Base-by-base conservation (phyloP, 176 grass and related monocot genomes). In the Bromus sterilis region DNA sequence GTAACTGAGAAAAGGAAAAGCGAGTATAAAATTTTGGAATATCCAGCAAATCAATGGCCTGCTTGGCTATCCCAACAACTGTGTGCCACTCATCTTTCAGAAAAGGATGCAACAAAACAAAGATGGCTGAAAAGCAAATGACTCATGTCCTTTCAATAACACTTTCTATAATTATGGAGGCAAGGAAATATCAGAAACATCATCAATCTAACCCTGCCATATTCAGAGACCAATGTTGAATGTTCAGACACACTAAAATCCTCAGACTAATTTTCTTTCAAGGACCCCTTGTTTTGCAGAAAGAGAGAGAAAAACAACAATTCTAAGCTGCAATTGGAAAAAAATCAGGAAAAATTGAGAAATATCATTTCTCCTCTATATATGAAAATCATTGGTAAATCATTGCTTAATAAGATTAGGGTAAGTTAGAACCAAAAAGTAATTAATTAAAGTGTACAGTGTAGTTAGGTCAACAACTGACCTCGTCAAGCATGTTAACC, bases 401-500 rank as follows among this genome's bases (percentile, higher is more conserved):
- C 16, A 51, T 18, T 48, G 6, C 6, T 37, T 37, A 6, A 40
- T 40, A 51, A 51, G 16, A 51, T 51, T 51, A 51, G 20, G n/a
- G n/a, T n/a, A 53, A 53, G 49, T 53, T 53, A 3, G 49, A 53
- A 53, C 9, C 49, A 53, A 53, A 53, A 83, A 49, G 46, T 81
- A 56, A 79, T 40, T 60, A 24, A 25, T 26, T 51, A 63, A 49
- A 61, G 18, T 9, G n/a, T 21, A 66, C 42, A 61, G 18, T 9
- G n/a, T 21, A 66, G 31, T 64, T 81, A 34, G 41, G 53, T 68
- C 21, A 53, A 53, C 9, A 76, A 79, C 78, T 89, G 90, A 98
- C 96, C 88, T 96, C 93, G 35, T 99, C 97, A 57, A 99, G 91
- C 97, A 99, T 96, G 71, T 99, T 96, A 74, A 90, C 79, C 44